phyloP scores from a whole-genome alignment of 2,329 filamentous ascomycete species.

The Penicillium sp. region DNA sequence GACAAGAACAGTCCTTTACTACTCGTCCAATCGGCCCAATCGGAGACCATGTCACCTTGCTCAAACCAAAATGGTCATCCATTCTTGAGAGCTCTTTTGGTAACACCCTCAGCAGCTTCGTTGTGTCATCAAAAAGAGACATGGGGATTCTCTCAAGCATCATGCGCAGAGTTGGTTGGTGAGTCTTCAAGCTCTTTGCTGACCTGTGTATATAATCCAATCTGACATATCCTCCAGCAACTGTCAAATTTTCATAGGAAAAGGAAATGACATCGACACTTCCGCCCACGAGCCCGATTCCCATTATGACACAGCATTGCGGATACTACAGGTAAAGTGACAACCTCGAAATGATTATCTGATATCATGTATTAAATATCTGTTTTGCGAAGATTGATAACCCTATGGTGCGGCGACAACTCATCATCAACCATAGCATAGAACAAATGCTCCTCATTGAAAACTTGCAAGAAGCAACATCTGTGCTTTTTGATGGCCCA shows the following conservation, averaged over 20 bases:
- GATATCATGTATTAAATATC: slow-evolving; percentile 1
- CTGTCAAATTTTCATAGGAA: slow-evolving; percentile 64
- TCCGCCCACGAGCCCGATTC: slow-evolving; percentile 69
- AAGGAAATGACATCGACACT: slow-evolving; percentile 55
- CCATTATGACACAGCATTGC: slow-evolving; percentile 71
- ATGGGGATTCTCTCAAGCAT: slow-evolving; percentile 64
- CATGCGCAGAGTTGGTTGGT: slow-evolving; percentile 60
- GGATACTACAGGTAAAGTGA: slow-evolving; percentile 61
- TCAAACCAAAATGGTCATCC: slow-evolving; percentile 76
- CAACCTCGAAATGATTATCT: not conserved
- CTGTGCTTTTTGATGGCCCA: slow-evolving; percentile 63
- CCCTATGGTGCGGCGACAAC: slow-evolving; percentile 69
- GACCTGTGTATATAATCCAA: not conserved
- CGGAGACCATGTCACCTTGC: slow-evolving; percentile 71
- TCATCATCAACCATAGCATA: slow-evolving; percentile 78
- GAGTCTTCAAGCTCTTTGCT: slow-evolving; percentile 18
- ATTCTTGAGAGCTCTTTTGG: slow-evolving; percentile 77
- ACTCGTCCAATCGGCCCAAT: slow-evolving; percentile 78
- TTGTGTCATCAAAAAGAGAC: slow-evolving; percentile 75
- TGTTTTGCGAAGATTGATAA: slow-evolving; percentile 63
- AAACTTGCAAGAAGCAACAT: slow-evolving; percentile 62
- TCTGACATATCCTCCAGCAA: slow-evolving; percentile 37
- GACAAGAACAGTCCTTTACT: slow-evolving; percentile 65
- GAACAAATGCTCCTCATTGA: slow-evolving; percentile 81
- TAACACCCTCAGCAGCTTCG: slow-evolving; percentile 68